Conservation (phyloP, 129 eudicot species). For the Lactuca saligna region DNA sequence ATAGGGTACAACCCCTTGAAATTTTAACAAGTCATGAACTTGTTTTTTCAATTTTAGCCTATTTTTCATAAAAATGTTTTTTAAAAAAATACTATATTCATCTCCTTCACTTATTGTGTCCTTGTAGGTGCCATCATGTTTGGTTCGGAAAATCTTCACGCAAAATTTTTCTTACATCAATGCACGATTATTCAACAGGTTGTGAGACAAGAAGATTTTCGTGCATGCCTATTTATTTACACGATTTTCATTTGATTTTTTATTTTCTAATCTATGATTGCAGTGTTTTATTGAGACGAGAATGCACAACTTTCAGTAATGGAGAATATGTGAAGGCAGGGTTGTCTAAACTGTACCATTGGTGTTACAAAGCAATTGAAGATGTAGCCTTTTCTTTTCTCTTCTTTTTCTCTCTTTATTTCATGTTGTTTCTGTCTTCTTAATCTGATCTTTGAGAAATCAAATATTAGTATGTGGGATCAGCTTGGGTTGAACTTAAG, state of each 20-base stretch:
- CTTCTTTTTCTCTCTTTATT: neutral
- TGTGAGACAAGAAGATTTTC: slow-evolving; percentile 13
- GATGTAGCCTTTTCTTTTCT: slow-evolving; percentile 43
- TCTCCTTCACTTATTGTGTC: slow-evolving; percentile 9
- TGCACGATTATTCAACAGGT: slow-evolving; percentile 95
- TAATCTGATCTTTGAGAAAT: slow-evolving; percentile 22
- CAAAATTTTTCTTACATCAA: slow-evolving; percentile 92
- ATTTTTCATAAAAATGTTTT: too few relatives aligned
- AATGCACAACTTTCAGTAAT: slow-evolving; percentile 89
- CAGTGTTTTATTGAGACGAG: slow-evolving; percentile 90
- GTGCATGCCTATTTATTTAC: slow-evolving; percentile 18
- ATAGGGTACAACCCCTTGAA: too few relatives aligned
- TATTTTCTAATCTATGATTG: slow-evolving; percentile 15
- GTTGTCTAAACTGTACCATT: slow-evolving; percentile 72
- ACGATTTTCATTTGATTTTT: neutral
- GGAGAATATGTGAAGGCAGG: slow-evolving; percentile 93
- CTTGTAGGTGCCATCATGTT: slow-evolving; percentile 83
- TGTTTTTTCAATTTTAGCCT: too few relatives aligned
- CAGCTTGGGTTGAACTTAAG: slow-evolving; percentile 96
- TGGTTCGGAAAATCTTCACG: slow-evolving; percentile 88
- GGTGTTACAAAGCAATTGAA: slow-evolving; percentile 87
- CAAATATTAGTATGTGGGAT: slow-evolving; percentile 72
- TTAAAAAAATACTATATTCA: too few relatives aligned
- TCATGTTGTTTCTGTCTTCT: neutral
- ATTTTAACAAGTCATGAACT: too few relatives aligned